These are phyloP conservation scores for Cicer bijugum DNA, from an alignment of 306 rosid genomes.

Conservation along the genomic window DNA sequence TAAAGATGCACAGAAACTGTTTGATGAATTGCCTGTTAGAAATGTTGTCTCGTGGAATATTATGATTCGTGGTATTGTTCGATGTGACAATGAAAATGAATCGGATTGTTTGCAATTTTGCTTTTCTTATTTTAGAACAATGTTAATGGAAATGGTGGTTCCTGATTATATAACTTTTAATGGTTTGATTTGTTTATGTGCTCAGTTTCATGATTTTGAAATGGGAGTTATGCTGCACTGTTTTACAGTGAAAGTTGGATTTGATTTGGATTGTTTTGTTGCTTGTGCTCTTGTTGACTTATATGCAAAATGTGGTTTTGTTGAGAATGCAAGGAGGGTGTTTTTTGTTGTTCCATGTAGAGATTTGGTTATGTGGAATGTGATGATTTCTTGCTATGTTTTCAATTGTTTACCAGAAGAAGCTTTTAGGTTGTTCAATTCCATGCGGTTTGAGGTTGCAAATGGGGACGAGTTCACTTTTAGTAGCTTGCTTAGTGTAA, in stretches of 20 bases:
- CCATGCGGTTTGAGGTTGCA: slow-evolving; percentile 55
- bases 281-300: slow-evolving; percentile 62
- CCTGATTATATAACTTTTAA: slow-evolving; percentile 68
- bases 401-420: slow-evolving; percentile 52
- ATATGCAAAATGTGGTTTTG: slow-evolving; percentile 63
- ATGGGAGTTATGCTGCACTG: slow-evolving; percentile 73
- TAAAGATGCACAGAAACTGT: slow-evolving; percentile 56
- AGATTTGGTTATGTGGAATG: slow-evolving; percentile 85
- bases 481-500: slow-evolving; percentile 60
- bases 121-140: slow-evolving; percentile 59
- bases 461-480: slow-evolving; percentile 73
- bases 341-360: slow-evolving; percentile 48
- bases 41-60: slow-evolving; percentile 78
- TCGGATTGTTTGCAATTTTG: slow-evolving; percentile 34
- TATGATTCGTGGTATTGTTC: slow-evolving; percentile 57
- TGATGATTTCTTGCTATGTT: slow-evolving; percentile 69
- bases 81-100: slow-evolving; percentile 36
- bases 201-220: slow-evolving; percentile 48
- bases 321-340: slow-evolving; percentile 60
- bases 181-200: slow-evolving; percentile 60
- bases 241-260: slow-evolving; percentile 58
- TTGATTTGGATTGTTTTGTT: slow-evolving; percentile 67
- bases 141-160: slow-evolving; percentile 57
- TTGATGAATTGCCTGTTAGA: slow-evolving; percentile 70
- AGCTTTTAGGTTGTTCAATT: slow-evolving; percentile 53